Evolutionary conservation across 768 basidiomycete species (phyloP).

Genomic region (Phanerodontia chrysosporium): DNA sequence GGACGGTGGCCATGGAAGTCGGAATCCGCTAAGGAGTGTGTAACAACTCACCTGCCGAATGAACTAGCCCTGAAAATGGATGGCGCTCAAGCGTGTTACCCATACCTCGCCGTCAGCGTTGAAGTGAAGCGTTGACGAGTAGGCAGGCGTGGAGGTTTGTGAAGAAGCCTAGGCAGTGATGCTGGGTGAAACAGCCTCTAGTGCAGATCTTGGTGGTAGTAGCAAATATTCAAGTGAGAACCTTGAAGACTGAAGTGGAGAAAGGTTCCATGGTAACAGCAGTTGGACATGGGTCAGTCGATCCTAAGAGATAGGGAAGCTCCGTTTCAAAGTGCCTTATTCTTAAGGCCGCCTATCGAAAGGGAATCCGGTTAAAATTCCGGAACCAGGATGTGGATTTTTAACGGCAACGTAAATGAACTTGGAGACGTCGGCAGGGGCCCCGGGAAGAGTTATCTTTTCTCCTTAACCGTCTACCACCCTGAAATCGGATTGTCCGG

Average conservation of each 20-base stretch:
- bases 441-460: too few relatives aligned
- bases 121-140: constrained; percentile 68
- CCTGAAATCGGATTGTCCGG: too few relatives aligned
- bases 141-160: constrained; percentile 76
- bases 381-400: too few relatives aligned
- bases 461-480: too few relatives aligned
- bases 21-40: constrained; percentile 84
- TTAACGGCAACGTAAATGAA: too few relatives aligned
- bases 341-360: too few relatives aligned
- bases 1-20: constrained; percentile 86
- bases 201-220: constrained; percentile 88
- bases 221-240: constrained; percentile 86
- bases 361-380: too few relatives aligned
- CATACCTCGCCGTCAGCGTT: constrained; percentile 78
- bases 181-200: constrained; percentile 72
- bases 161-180: constrained; percentile 77
- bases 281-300: constrained; percentile 85
- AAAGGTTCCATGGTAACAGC: constrained; percentile 86
- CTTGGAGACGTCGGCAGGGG: too few relatives aligned
- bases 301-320: too few relatives aligned
- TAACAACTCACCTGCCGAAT: constrained; percentile 89
- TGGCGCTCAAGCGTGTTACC: constrained; percentile 85
- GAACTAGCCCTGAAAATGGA: constrained; percentile 90
- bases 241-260: constrained; percentile 87
- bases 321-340: too few relatives aligned